Percentiles rank a stretch among this genome's conserved stretches.
These are phyloP conservation scores for Erythrophleum fordii DNA, from an alignment of 306 rosid species.

Conservation along the genomic window DNA sequence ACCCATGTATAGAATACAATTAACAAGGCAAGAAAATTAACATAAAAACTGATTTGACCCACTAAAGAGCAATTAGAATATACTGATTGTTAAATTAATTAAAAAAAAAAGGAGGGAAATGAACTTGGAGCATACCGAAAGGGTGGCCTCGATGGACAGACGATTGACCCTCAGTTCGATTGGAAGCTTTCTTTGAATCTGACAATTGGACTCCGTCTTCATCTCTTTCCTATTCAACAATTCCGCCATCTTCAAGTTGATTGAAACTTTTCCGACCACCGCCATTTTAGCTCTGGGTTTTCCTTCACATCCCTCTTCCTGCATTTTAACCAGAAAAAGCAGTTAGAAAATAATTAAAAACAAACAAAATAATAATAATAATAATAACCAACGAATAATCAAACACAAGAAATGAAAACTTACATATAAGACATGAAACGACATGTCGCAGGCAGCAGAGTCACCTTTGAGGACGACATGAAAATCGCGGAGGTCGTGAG, in stretches of 20 bases:
- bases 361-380: background rate
- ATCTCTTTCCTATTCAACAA: conserved; percentile 28
- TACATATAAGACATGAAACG: conserved; percentile 64
- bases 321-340: conserved; percentile 2
- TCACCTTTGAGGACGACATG: conserved; percentile 35
- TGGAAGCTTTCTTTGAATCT: conserved; percentile 54
- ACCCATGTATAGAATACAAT: background rate
- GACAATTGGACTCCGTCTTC: conserved; percentile 36
- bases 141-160: conserved; percentile 52
- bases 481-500: conserved; percentile 37
- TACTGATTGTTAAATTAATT: background rate
- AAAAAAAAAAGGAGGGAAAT: background rate
- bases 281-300: conserved; percentile 37
- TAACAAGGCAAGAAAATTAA: background rate
- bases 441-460: conserved; percentile 41
- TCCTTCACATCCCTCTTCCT: conserved; percentile 46
- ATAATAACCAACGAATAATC: background rate
- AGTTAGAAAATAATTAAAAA: background rate
- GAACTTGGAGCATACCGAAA: conserved; percentile 52
- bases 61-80: background rate
- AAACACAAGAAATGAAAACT: background rate
- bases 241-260: conserved; percentile 52
- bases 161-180: conserved; percentile 56
- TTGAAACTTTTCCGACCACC: conserved; percentile 57
- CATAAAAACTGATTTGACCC: conserved; percentile 22